Conservation (phyloP, 495 filamentous ascomycete genomes). For the Aspergillus cavernicola region DNA sequence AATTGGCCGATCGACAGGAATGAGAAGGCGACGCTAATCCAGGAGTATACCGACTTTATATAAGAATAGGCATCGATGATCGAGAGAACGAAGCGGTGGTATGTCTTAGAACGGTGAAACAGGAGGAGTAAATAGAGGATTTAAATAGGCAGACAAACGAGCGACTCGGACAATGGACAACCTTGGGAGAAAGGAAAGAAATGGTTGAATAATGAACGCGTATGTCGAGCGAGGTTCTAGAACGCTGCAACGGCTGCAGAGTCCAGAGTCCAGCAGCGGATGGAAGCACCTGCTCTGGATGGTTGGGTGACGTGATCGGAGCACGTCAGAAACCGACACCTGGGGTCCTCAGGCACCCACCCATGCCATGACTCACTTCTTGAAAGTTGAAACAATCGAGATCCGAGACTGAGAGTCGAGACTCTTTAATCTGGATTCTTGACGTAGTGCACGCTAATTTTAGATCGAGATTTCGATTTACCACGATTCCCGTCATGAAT, state of each 20-base stretch:
- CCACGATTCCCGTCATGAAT: too few relatives aligned
- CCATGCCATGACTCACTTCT: neutral
- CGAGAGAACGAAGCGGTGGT: neutral
- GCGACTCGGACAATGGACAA: neutral
- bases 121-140: neutral
- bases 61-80: too few relatives aligned
- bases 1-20: conserved; percentile 6
- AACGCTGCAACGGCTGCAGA: neutral
- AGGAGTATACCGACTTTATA: too few relatives aligned
- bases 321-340: conserved; percentile 12
- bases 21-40: neutral
- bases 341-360: neutral
- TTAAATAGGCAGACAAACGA: conserved; percentile 9
- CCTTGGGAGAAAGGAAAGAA: neutral
- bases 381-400: neutral
- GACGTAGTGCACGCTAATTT: too few relatives aligned
- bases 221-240: conserved; percentile 7
- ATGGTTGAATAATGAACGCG: too few relatives aligned
- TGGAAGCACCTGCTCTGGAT: conserved; percentile 1
- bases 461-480: too few relatives aligned
- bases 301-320: conserved; percentile 10
- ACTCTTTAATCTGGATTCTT: too few relatives aligned
- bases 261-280: too few relatives aligned
- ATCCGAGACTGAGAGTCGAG: too few relatives aligned
- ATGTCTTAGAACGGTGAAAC: neutral